These are phyloP conservation scores for Cyclocybe cylindracea DNA, from an alignment of 768 basidiomycete genomes.

Conservation along the genomic window DNA sequence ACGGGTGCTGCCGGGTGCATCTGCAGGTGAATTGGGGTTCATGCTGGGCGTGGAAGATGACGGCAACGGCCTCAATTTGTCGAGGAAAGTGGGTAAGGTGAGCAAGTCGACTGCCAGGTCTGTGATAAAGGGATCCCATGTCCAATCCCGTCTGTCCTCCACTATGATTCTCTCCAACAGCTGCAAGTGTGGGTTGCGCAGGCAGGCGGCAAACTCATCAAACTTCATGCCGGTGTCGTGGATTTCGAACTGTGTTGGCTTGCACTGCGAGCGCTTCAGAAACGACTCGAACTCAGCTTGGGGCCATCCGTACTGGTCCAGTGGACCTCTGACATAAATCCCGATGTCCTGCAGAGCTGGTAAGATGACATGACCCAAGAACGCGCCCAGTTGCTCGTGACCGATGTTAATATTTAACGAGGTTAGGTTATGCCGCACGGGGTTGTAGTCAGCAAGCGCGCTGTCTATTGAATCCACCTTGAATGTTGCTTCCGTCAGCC, in stretches of 20 bases:
- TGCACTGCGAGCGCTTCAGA: slow-evolving; percentile 30
- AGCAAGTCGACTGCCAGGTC: slow-evolving; percentile 27
- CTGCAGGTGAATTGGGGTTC: neutral
- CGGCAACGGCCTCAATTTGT: neutral
- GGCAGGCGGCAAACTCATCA: slow-evolving; percentile 27
- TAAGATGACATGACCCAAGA: slow-evolving; percentile 28
- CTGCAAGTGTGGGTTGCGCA: slow-evolving; percentile 26
- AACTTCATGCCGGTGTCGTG: slow-evolving; percentile 32
- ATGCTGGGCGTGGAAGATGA: neutral
- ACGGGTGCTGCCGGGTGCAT: neutral
- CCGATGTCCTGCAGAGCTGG: slow-evolving; percentile 25
- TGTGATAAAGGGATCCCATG: slow-evolving; percentile 33
- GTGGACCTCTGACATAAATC: slow-evolving; percentile 27
- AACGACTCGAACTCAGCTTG: slow-evolving; percentile 29
- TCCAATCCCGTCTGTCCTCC: slow-evolving; percentile 34
- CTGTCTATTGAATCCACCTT: slow-evolving; percentile 29
- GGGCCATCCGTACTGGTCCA: slow-evolving; percentile 33
- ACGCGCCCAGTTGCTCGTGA: slow-evolving; percentile 25
- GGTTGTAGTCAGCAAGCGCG: slow-evolving; percentile 15
- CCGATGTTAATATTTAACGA: slow-evolving; percentile 31
- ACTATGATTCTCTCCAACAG: slow-evolving; percentile 30
- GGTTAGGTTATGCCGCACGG: slow-evolving; percentile 24
- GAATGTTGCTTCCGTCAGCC: slow-evolving; percentile 26
- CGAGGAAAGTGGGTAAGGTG: slow-evolving; percentile 16
- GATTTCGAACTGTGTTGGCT: slow-evolving; percentile 27